Evolutionary conservation across 768 basidiomycete species (phyloP).

Genomic region (Boletus edulis): DNA sequence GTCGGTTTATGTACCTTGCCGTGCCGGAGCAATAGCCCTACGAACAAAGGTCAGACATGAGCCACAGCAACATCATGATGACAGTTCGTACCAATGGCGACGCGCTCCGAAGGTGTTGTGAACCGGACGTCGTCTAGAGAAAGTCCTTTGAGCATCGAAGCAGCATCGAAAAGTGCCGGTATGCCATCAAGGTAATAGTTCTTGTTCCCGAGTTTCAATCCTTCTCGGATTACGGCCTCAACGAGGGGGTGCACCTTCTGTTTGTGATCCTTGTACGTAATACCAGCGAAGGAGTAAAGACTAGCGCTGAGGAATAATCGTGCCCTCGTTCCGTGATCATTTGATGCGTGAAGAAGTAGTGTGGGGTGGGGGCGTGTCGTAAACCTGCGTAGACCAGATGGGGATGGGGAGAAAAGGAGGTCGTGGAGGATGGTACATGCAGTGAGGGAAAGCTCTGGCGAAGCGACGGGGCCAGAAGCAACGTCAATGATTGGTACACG

Average conservation of each 20-base stretch:
- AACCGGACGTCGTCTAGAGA: constrained; percentile 35
- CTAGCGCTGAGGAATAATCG: constrained; percentile 79
- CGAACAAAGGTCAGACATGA: background rate
- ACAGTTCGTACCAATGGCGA: constrained; percentile 50
- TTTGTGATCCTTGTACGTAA: constrained; percentile 64
- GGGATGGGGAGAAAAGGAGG: constrained; percentile 36
- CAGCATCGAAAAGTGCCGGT: constrained; percentile 60
- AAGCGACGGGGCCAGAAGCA: constrained; percentile 44
- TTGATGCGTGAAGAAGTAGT: constrained; percentile 33
- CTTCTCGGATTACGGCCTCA: constrained; percentile 75
- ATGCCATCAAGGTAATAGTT: constrained; percentile 78
- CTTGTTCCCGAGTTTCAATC: constrained; percentile 78
- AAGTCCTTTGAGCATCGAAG: constrained; percentile 36
- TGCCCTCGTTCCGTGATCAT: constrained; percentile 37
- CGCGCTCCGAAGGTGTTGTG: constrained; percentile 45
- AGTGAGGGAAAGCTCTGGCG: constrained; percentile 45
- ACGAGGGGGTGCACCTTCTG: constrained; percentile 56
- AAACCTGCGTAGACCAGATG: constrained; percentile 10
- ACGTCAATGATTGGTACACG: constrained; percentile 46
- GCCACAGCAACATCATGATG: background rate
- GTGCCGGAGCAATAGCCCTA: constrained; percentile 70
- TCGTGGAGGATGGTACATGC: constrained; percentile 58
- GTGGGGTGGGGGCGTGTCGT: constrained; percentile 32
- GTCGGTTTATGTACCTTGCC: constrained; percentile 60
- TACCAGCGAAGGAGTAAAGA: constrained; percentile 64